Base-by-base conservation (phyloP, 257 asterid species). In the Penstemon newberryi region DNA sequence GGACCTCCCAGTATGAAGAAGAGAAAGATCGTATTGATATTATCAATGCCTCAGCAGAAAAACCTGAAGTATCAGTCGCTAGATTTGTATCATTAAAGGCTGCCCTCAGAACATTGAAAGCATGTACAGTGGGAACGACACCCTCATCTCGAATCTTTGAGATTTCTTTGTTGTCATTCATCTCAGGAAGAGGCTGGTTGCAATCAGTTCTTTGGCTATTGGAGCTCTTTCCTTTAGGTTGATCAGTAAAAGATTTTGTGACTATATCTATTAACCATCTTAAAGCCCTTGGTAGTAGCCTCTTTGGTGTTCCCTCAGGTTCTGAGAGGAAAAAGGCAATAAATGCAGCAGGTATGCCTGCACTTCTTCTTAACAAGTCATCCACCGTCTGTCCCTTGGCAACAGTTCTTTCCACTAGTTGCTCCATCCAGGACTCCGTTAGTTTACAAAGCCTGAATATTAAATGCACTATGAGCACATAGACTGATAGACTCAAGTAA, bases 331-430 rank as follows among this genome's bases (percentile, higher is more conserved):
- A 93, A 76, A 93, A 85, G 15, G 99, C 97, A 73, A 83, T 85
- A 81, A 88, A 93, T 79, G 99, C 97, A 51, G 97, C 97, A 49
- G 99, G 99, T 75, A 93, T 90, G 45, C 99, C 99, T 19, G 99
- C 99, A 90, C 99, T 93, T 85, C 99, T 90, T 77, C 99, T 83
- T 70, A 93, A 82, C 52, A 93, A 89, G 82, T 93, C 96, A 62
- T 93, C 99, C 66, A 93, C 99, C 19, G 95, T 93, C 78, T 93
- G 99, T 70, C 99, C 97, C 79, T 87, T 84, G 67, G 96, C 84
- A 56, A 84, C 78, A 19, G 95, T 87, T 83, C 97, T 82, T 73
- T 87, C 96, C 99, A 93, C 90, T 56, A 93, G 90, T 74, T 81
- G 86, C 66, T 93, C 96, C 99, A 90, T 90, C 99, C 97, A 93